Conservation (phyloP, 192 early-diverging fungal genomes). For the Coemansia sp. region DNA sequence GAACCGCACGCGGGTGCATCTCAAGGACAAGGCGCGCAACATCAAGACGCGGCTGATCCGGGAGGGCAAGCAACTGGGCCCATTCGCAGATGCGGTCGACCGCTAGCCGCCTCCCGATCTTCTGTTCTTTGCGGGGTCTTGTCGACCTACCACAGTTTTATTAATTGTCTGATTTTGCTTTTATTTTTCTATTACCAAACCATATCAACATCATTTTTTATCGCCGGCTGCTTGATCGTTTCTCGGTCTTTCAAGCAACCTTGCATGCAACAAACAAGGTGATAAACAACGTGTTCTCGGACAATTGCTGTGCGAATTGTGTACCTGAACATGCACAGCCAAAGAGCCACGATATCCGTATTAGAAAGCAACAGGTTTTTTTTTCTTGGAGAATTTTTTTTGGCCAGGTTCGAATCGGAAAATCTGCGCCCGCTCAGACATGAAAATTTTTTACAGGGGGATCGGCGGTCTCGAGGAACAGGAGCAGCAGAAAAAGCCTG, state of each 20-base stretch:
- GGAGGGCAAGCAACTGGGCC: slow-evolving; percentile 37
- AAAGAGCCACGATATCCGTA: no score
- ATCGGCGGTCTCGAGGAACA: background rate
- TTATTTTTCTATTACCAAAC: background rate
- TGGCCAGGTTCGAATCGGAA: background rate
- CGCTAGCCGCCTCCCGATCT: slow-evolving; percentile 1
- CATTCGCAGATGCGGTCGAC: slow-evolving; percentile 21
- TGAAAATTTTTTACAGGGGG: background rate
- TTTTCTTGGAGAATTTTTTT: background rate
- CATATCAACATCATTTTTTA: no score
- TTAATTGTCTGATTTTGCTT: background rate
- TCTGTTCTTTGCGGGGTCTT: no score
- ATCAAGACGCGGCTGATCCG: slow-evolving; percentile 50
- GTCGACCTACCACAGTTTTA: no score
- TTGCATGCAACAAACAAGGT: no score
- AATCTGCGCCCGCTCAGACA: background rate
- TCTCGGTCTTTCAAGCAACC: no score
- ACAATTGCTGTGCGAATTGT: no score
- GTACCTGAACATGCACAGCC: no score
- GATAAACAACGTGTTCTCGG: no score
- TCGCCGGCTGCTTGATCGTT: no score
- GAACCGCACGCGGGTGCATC: slow-evolving; percentile 33
- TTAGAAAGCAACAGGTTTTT: background rate
- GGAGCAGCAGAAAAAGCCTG: background rate
- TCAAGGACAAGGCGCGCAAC: slow-evolving; percentile 57